Base-by-base conservation (phyloP, 2,329 filamentous ascomycete genomes). In the Fusarium sp. region DNA sequence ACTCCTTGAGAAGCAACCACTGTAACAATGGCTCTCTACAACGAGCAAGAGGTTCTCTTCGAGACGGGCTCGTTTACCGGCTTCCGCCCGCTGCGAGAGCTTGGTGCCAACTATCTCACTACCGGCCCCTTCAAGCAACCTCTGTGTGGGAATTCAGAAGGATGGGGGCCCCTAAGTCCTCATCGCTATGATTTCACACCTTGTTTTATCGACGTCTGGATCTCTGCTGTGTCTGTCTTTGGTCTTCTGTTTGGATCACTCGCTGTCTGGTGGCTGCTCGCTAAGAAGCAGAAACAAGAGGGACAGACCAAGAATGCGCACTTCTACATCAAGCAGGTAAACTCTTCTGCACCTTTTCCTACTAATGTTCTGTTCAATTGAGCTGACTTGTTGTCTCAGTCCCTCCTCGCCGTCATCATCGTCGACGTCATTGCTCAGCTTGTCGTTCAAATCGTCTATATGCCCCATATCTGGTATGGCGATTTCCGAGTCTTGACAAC, bases 191-290 rank as follows among this genome's bases (percentile, higher is more conserved):
- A 99, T 84, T 94, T 99, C 78, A 98, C 96, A 21, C 95, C 96
- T 44, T 99, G 96, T 85, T 99, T 99, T 80, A 91, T 98, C 77
- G 97, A 99, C 80, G 89, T 97, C 27, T 95, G 94, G 90, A 89
- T 98, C 66, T 90, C 93, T 38, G 84, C 87, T 4, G 93, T 97
- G 33, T 93, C 94, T 14, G 87, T 86, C 19, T 97, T 92, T 84
- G 95, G 95, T 21, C 86, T 98, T 29, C 61, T 98, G 29, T 87
- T 92, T 71, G 96, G 96, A 64, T 87, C 90, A 12, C 86, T 91
- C 49, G 94, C 95, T 35, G 84, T 97, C 45, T 95, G 92, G 90
- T 93, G 93, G 85, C 85, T 98, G 58, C 81, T 94, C 61, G 90
- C 87, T 75, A 93, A 89, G 82, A 92, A 90, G 78, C 87, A 89